phyloP scores from a whole-genome alignment of 1,284 basidiomycete genomes.

The Wolfiporia cocos region DNA sequence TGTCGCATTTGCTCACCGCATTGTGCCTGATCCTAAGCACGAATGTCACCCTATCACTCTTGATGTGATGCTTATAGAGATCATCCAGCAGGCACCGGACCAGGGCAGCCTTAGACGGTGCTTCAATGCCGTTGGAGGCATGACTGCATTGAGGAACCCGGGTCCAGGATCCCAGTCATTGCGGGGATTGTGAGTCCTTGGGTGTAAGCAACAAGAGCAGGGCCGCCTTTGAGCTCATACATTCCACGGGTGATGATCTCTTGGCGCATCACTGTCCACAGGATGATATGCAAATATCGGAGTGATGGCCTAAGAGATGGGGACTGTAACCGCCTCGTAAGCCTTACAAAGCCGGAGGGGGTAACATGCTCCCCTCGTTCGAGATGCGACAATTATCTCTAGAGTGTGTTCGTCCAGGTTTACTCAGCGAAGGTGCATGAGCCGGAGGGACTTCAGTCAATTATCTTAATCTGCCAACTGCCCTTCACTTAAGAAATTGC shows the following conservation, averaged over 20 bases:
- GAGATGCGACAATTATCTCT: constrained; percentile 49
- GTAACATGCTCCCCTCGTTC: constrained; percentile 32
- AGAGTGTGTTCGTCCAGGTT: constrained; percentile 46
- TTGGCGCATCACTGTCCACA: constrained; percentile 41
- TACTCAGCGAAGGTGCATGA: constrained; percentile 48
- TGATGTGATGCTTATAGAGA: constrained; percentile 39
- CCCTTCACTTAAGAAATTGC: too few species aligned
- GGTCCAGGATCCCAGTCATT: constrained; percentile 41
- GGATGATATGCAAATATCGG: constrained; percentile 36
- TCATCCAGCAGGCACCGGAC: constrained; percentile 40
- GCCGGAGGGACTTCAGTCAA: too few species aligned
- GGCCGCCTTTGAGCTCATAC: too few species aligned
- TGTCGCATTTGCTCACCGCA: constrained; percentile 42
- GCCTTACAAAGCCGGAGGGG: constrained; percentile 38
- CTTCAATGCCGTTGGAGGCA: too few species aligned
- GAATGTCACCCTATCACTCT: constrained; percentile 48
- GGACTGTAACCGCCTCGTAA: constrained; percentile 39
- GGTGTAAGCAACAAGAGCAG: background rate
- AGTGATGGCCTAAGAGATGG: constrained; percentile 34
- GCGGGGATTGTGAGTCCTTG: background rate
- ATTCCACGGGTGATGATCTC: constrained; percentile 8
- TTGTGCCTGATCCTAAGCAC: constrained; percentile 59
- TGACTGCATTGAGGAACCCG: constrained; percentile 34
- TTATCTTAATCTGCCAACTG: too few species aligned
- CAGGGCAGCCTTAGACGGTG: constrained; percentile 27